These are phyloP conservation scores for Solanum pinnatisectum DNA, from an alignment of 257 asterid species.

Conservation along the genomic window DNA sequence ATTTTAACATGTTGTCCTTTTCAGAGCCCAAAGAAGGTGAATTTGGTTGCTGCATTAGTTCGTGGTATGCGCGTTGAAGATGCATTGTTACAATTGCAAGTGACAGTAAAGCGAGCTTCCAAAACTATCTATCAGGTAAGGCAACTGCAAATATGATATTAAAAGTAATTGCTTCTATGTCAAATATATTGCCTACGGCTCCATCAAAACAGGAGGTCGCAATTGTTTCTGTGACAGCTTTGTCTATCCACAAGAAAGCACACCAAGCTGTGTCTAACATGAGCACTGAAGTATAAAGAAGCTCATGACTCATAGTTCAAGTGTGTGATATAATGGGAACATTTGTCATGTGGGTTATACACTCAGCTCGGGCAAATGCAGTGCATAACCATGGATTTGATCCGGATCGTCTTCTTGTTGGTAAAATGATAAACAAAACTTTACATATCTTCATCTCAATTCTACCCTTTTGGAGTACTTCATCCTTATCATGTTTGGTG, in stretches of 20 bases:
- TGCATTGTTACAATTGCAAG: background rate
- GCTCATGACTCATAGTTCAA: background rate
- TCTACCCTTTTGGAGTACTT: background rate
- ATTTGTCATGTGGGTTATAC: background rate
- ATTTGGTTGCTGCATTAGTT: background rate
- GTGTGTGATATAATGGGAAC: background rate
- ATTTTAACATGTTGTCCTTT: background rate
- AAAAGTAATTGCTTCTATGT: background rate
- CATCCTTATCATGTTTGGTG: background rate
- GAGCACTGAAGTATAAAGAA: background rate
- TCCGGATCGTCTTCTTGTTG: background rate
- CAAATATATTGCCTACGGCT: background rate
- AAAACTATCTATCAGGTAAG: background rate
- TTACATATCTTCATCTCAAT: background rate
- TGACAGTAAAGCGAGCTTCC: background rate
- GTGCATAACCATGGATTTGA: background rate
- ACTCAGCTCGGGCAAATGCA: background rate
- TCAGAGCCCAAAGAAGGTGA: background rate
- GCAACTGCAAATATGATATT: background rate
- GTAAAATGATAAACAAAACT: background rate
- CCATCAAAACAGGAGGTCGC: background rate
- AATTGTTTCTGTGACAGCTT: background rate
- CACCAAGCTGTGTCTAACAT: background rate
- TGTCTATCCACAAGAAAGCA: background rate
- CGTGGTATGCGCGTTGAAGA: background rate